These are phyloP conservation scores for Salix koriyanagi DNA, from an alignment of 345 rosid genomes.

Conservation along the genomic window DNA sequence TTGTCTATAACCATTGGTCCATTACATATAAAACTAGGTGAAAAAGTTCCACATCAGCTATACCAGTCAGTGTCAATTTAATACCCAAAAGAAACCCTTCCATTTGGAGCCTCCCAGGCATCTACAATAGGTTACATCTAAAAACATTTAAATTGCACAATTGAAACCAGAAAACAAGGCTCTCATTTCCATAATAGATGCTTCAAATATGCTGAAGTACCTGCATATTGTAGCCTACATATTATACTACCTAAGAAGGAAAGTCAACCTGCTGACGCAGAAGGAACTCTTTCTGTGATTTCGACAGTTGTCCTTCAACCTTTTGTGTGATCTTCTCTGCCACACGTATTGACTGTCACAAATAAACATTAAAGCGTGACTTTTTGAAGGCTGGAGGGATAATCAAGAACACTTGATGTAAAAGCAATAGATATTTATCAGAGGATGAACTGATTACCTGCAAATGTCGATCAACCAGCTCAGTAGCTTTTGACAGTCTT, in stretches of 20 bases:
- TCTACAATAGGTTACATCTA: background rate
- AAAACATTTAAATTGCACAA: background rate
- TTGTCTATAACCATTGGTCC: background rate
- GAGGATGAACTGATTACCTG: conserved; percentile 53
- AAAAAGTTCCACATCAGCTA: background rate
- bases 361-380: conserved; percentile 22
- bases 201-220: background rate
- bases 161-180: background rate
- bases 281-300: conserved; percentile 98
- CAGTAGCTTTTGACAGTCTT: conserved; percentile 91
- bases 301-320: conserved; percentile 97
- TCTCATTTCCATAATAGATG: background rate
- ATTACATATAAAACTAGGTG: background rate
- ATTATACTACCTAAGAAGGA: background rate
- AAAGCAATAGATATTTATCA: conserved; percentile 7
- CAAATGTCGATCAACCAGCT: conserved; percentile 95
- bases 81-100: background rate
- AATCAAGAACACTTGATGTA: conserved; percentile 8
- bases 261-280: conserved; percentile 92
- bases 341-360: conserved; percentile 94
- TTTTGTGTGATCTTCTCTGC: conserved; percentile 98
- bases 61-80: background rate
- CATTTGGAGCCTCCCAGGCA: background rate
- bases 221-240: background rate
- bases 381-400: conserved; percentile 20